phyloP scores from a whole-genome alignment of 495 filamentous ascomycete genomes.

The Podospora pseudoanserina region DNA sequence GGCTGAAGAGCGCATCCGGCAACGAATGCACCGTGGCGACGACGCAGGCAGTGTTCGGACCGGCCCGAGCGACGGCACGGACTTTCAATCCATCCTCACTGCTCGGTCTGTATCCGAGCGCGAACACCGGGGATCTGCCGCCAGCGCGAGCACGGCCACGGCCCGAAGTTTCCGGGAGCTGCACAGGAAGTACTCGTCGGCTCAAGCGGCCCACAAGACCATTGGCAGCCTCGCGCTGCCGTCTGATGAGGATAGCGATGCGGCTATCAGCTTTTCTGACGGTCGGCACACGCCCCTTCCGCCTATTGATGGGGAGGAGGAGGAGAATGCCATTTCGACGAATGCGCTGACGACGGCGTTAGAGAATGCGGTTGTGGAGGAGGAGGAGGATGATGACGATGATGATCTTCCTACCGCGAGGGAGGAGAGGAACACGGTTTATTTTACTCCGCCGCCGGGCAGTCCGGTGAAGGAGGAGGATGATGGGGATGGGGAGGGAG shows the following conservation, averaged over 20 bases:
- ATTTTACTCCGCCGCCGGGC: conserved; percentile 42
- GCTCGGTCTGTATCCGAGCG: conserved; percentile 30
- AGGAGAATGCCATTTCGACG: conserved; percentile 5
- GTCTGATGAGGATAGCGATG: conserved; percentile 56
- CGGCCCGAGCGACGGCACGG: conserved; percentile 16
- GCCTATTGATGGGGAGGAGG: conserved; percentile 45
- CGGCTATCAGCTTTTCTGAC: conserved; percentile 53
- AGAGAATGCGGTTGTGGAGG: background rate
- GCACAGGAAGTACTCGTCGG: conserved; percentile 49
- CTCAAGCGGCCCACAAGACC: conserved; percentile 34
- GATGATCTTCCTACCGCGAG: conserved; percentile 28
- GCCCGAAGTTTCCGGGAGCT: conserved; percentile 53
- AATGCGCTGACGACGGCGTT: conserved; percentile 15
- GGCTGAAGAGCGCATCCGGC: conserved; percentile 63
- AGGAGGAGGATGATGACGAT: conserved; percentile 18
- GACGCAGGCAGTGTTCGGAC: conserved; percentile 22
- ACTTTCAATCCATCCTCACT: conserved; percentile 34
- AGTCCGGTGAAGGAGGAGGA: conserved; percentile 29
- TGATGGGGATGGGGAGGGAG: background rate
- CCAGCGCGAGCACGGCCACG: conserved; percentile 55
- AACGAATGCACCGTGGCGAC: conserved; percentile 42
- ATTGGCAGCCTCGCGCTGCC: conserved; percentile 36
- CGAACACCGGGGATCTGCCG: conserved; percentile 49
- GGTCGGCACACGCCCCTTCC: conserved; percentile 52
- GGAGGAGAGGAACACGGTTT: conserved; percentile 35